These are phyloP conservation scores for Cyclotella cryptica DNA, from an alignment of 108 stramenopile species.

Conservation along the genomic window DNA sequence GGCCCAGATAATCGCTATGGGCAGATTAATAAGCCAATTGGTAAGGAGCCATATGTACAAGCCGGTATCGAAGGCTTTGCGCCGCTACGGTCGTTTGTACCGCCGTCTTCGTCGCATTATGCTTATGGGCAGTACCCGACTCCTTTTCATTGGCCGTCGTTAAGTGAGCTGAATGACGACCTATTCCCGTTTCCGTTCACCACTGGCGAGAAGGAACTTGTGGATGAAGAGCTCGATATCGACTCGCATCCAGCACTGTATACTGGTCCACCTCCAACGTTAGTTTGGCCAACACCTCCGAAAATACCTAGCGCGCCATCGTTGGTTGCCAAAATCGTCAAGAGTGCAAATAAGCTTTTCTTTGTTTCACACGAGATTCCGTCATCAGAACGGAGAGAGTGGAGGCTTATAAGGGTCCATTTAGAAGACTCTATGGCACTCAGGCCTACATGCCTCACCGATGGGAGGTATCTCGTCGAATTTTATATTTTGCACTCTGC, in stretches of 20 bases:
- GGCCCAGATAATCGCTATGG: too few relatives aligned
- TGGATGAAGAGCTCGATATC: neutral
- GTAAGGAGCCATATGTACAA: neutral
- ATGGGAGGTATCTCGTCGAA: conserved; percentile 10
- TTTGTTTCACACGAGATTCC: neutral
- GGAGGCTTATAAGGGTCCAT: neutral
- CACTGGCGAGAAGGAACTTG: neutral
- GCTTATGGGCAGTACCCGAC: neutral
- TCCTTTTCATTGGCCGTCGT: conserved; percentile 5
- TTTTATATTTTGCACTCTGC: conserved; percentile 11
- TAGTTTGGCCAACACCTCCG: neutral
- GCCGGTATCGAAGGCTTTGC: conserved; percentile 25
- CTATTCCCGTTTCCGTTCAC: conserved; percentile 2
- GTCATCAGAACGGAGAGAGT: neutral
- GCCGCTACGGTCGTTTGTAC: conserved; percentile 15
- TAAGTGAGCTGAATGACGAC: conserved; percentile 18
- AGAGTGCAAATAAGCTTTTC: conserved; percentile 16
- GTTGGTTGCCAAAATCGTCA: neutral
- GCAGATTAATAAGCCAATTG: conserved; percentile 25
- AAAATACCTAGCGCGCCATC: neutral
- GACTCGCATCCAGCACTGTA: neutral
- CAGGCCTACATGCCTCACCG: neutral
- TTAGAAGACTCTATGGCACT: neutral
- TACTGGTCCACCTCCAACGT: neutral
- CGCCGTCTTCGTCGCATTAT: neutral